These are phyloP conservation scores for Trichoderma hamatum DNA, from an alignment of 2,329 filamentous ascomycete species.

Conservation along the genomic window DNA sequence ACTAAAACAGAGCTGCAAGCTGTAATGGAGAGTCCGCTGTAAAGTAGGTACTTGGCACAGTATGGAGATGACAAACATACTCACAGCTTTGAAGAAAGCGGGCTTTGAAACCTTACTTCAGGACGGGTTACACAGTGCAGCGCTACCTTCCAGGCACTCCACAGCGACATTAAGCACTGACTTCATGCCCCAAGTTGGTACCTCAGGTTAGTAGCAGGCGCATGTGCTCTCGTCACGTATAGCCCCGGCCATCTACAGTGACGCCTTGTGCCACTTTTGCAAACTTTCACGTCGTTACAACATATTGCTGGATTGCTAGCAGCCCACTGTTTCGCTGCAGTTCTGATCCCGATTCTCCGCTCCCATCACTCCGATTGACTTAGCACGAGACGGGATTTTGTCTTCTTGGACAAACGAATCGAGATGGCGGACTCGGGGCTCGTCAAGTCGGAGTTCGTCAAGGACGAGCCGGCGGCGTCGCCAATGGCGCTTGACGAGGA, in stretches of 20 bases:
- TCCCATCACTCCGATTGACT: not conserved
- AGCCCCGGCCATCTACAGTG: slow-evolving; percentile 11
- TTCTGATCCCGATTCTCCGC: not conserved
- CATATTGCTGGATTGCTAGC: not conserved
- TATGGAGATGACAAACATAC: not conserved
- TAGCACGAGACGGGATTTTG: not conserved
- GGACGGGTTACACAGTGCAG: slow-evolving; percentile 4
- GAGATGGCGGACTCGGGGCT: slow-evolving; percentile 40
- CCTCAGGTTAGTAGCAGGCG: slow-evolving; percentile 10
- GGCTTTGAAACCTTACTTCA: not conserved
- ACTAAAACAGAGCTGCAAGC: not conserved
- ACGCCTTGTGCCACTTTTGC: slow-evolving; percentile 11
- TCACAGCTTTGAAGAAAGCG: not conserved
- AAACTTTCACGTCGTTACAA: not conserved
- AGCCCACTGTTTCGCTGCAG: not conserved
- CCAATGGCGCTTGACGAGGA: slow-evolving; percentile 60
- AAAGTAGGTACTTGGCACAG: not conserved
- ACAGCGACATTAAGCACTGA: not conserved
- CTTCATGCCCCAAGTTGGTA: not conserved
- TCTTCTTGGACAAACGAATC: not conserved
- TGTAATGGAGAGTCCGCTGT: not conserved
- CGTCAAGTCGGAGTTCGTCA: slow-evolving; percentile 47
- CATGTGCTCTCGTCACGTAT: not conserved
- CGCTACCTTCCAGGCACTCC: not conserved
- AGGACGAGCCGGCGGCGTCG: slow-evolving; percentile 48